These are phyloP conservation scores for Aureobasidium sp. DNA, from an alignment of 2,329 filamentous ascomycete genomes.

Conservation along the genomic window DNA sequence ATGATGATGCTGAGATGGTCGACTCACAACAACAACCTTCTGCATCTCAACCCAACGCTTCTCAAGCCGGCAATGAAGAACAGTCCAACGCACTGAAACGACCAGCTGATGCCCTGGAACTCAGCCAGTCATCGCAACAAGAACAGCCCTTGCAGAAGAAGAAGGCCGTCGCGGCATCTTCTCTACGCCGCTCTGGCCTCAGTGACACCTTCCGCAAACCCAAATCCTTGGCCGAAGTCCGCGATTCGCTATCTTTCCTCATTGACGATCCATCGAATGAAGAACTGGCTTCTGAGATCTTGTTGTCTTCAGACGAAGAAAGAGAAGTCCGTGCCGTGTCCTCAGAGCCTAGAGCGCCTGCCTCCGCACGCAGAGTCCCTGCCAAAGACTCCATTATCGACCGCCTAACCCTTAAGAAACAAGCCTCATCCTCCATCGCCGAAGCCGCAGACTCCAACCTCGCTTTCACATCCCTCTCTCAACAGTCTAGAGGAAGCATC, in stretches of 20 bases:
- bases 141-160: background rate
- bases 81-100: slow-evolving; percentile 25
- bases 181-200: slow-evolving; percentile 5
- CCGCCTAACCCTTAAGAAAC: slow-evolving; percentile 61
- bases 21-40: slow-evolving; percentile 28
- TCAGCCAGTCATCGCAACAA: background rate
- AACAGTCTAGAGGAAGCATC: background rate
- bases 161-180: background rate
- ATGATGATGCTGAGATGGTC: slow-evolving; percentile 31
- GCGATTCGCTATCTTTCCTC: slow-evolving; percentile 73
- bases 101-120: slow-evolving; percentile 18
- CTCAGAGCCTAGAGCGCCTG: slow-evolving; percentile 29
- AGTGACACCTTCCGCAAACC: slow-evolving; percentile 50
- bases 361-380: slow-evolving; percentile 29
- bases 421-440: slow-evolving; percentile 19
- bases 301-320: slow-evolving; percentile 30
- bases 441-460: slow-evolving; percentile 43
- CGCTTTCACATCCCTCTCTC: slow-evolving; percentile 10
- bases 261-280: slow-evolving; percentile 58
- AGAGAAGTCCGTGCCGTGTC: slow-evolving; percentile 32
- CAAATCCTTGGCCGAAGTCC: slow-evolving; percentile 68
- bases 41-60: background rate
- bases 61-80: background rate
- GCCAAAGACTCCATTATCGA: slow-evolving; percentile 51
- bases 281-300: slow-evolving; percentile 39